Percentiles rank a stretch among this genome's conserved stretches.
Conservation (phyloP, 108 stramenopile genomes). For the Mediolabrus comicus region DNA sequence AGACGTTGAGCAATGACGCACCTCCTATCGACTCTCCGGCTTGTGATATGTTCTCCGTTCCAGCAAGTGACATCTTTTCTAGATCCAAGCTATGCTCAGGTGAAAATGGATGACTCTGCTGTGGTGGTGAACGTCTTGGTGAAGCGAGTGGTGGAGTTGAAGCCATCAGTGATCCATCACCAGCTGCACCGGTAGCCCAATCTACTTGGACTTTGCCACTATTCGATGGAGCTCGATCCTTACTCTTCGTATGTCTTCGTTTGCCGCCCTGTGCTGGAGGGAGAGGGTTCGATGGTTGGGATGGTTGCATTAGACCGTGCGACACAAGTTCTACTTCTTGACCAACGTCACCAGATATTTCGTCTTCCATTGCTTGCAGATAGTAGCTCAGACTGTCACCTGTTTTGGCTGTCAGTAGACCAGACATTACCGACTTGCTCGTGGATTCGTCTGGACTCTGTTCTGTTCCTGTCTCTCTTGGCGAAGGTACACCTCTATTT, state of each 20-base stretch:
- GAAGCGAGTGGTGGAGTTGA: not conserved
- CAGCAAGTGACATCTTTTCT: constrained; percentile 39
- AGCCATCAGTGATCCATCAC: not conserved
- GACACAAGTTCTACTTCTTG: constrained; percentile 43
- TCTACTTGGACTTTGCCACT: constrained; percentile 40
- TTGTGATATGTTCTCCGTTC: constrained; percentile 38
- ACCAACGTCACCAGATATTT: constrained; percentile 42
- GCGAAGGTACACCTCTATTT: not conserved
- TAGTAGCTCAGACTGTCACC: constrained; percentile 24
- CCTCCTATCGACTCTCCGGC: constrained; percentile 39
- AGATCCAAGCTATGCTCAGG: constrained; percentile 27
- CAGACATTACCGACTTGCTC: constrained; percentile 10
- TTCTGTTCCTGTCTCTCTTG: not conserved
- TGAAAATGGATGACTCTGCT: not conserved
- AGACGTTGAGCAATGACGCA: constrained; percentile 54
- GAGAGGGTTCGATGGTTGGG: not conserved
- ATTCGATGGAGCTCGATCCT: constrained; percentile 32
- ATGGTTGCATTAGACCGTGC: constrained; percentile 17
- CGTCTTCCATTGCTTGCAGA: constrained; percentile 32
- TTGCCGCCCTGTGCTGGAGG: constrained; percentile 3
- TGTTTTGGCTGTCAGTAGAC: constrained; percentile 16
- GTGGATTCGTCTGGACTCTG: not conserved
- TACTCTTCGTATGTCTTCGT: constrained; percentile 15
- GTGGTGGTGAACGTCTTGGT: not conserved
- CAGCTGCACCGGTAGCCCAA: constrained; percentile 9